Base-by-base conservation (phyloP, 768 basidiomycete genomes). In the Collybia sp. region DNA sequence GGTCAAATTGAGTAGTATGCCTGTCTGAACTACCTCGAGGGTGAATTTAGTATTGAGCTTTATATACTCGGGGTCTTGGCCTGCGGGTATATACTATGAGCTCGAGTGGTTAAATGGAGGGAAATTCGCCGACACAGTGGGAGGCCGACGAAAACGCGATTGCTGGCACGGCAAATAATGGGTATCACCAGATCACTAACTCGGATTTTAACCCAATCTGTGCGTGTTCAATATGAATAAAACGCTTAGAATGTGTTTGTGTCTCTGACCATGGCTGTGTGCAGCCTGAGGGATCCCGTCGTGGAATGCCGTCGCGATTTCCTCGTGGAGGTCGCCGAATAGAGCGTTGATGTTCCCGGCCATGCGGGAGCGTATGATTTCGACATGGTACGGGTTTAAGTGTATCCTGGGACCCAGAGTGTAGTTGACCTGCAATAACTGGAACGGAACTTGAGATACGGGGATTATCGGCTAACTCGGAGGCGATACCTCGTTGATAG, bases 111-210 rank as follows among this genome's bases (percentile, higher is more conserved):
- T 40, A 13, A 19, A 46, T 11, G 48, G 52, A 11, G 49, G 13
- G 32, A 16, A 36, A 10, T 49, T 35, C 20, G 35, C 69, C 18
- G 37, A 76, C 78, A 79, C 1, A 74, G 42, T 2, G 76, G 75
- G 25, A 68, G 56, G 0, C 78, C 80, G 5, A 80, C 71, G 44
- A 80, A 74, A 0, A 68, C 39, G 13, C 79, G 67, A 49, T 74
- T 77, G 40, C 58, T 71, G 3, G 63, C 57, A 33, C 73, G 66
- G 31, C 66, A 62, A 10, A 79, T 55, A 12, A 79, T 54, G 20
- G 61, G 48, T 46, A 56, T 63, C 8, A 66, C 51, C 0, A 46
- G 53, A 1, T 60, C 51, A 6, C 64, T 25, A 2, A 53, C 61
- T 0, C 56, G 53, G 6, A 73, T 42, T 2, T 51, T 51, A 10